These are phyloP conservation scores for Athelia psychrophila DNA, from an alignment of 1,284 basidiomycete species.

Conservation along the genomic window DNA sequence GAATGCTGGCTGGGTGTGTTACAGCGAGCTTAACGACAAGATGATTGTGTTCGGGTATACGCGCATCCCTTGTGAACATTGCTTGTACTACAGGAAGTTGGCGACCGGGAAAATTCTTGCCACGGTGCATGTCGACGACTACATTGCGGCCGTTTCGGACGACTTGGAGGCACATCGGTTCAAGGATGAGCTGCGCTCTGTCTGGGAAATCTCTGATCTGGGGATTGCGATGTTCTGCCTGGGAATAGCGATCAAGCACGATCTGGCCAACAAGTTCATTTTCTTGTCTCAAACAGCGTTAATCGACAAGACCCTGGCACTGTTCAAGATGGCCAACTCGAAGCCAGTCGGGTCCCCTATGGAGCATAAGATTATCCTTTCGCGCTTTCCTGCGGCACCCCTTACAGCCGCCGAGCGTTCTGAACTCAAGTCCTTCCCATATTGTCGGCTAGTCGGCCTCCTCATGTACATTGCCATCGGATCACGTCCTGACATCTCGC, in stretches of 20 bases:
- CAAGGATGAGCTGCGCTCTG: conserved; percentile 21
- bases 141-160: conserved; percentile 21
- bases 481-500: conserved; percentile 39
- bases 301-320: conserved; percentile 30
- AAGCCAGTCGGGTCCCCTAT: conserved; percentile 28
- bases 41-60: conserved; percentile 26
- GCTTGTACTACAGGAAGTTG: conserved; percentile 25
- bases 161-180: conserved; percentile 17
- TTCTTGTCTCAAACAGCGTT: conserved; percentile 34
- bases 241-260: conserved; percentile 27
- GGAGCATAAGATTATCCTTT: conserved; percentile 15
- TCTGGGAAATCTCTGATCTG: conserved; percentile 29
- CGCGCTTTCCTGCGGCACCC: conserved; percentile 12
- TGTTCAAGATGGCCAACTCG: conserved; percentile 29
- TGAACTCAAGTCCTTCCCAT: conserved; percentile 17
- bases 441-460: conserved; percentile 30
- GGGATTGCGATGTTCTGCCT: conserved; percentile 20
- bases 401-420: conserved; percentile 3
- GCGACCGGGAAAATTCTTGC: conserved; percentile 20
- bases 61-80: conserved; percentile 23
- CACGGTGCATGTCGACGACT: conserved; percentile 33
- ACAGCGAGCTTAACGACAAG: conserved; percentile 27
- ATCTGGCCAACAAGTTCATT: conserved; percentile 22
- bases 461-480: conserved; percentile 37
- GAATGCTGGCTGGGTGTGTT: conserved; percentile 34